Conservation (phyloP, 2,329 filamentous ascomycete genomes). For the Fusarium sp. region DNA sequence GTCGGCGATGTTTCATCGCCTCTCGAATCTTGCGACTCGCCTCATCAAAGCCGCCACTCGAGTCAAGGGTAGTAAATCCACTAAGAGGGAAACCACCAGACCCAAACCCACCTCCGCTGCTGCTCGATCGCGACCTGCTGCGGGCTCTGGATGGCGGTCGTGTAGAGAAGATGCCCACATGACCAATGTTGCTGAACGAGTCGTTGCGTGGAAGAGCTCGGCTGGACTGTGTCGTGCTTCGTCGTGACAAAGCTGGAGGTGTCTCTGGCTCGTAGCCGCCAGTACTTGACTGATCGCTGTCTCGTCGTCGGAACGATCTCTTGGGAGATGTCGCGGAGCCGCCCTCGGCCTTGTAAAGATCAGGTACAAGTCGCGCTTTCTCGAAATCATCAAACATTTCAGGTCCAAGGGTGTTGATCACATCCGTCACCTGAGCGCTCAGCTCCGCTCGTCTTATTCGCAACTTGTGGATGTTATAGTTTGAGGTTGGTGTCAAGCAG, state of each 20-base stretch:
- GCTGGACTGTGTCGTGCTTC: slow-evolving; percentile 67
- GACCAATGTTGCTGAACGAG: slow-evolving; percentile 90
- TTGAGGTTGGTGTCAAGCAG: slow-evolving; percentile 85
- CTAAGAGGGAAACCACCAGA: slow-evolving; percentile 74
- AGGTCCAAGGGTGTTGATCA: slow-evolving; percentile 95
- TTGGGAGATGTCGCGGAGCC: slow-evolving; percentile 43
- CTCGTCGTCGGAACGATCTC: slow-evolving; percentile 53
- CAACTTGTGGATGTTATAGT: slow-evolving; percentile 85
- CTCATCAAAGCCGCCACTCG: slow-evolving; percentile 80
- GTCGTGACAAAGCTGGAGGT: slow-evolving; percentile 57
- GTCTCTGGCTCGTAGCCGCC: slow-evolving; percentile 54
- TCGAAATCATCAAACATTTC: slow-evolving; percentile 99
- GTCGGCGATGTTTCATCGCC: slow-evolving; percentile 78
- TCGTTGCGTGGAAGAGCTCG: slow-evolving; percentile 82
- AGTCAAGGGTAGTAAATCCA: slow-evolving; percentile 75
- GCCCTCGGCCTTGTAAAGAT: slow-evolving; percentile 59
- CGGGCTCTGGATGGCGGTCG: slow-evolving; percentile 84
- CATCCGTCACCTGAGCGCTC: slow-evolving; percentile 83
- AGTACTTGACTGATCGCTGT: slow-evolving; percentile 63
- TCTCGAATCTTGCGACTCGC: slow-evolving; percentile 86
- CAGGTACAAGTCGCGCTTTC: slow-evolving; percentile 74
- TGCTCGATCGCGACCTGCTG: slow-evolving; percentile 77
- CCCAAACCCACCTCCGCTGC: slow-evolving; percentile 72
- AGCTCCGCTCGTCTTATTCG: slow-evolving; percentile 78
- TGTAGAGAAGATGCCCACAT: slow-evolving; percentile 90